Evolutionary conservation across 2,329 filamentous ascomycete genomes (phyloP).

Genomic region (Xylariaceae sp.): DNA sequence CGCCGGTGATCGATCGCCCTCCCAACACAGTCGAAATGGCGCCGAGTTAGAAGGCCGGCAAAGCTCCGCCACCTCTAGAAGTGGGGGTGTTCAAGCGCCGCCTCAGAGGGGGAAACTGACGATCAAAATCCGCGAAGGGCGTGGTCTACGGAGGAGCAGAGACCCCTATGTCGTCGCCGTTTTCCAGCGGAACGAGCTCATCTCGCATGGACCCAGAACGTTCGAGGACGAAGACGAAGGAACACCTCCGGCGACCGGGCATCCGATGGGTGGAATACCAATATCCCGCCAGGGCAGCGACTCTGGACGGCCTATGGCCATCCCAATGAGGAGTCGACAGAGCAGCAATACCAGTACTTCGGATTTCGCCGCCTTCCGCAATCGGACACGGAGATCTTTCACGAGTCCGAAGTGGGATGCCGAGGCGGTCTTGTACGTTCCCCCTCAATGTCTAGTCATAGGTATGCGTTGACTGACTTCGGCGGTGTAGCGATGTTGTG

Average conservation of each 20-base stretch:
- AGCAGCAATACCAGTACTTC: constrained; percentile 87
- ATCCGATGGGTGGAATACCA: constrained; percentile 46
- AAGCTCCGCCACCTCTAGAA: constrained; percentile 43
- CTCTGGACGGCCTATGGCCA: constrained; percentile 80
- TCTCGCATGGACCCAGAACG: constrained; percentile 75
- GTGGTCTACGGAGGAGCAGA: constrained; percentile 72
- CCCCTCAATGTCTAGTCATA: neutral
- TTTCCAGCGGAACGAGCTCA: constrained; percentile 94
- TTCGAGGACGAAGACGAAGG: constrained; percentile 57
- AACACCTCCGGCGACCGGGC: constrained; percentile 40
- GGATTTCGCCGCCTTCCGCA: constrained; percentile 57
- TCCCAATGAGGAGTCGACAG: constrained; percentile 93
- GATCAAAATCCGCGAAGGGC: constrained; percentile 81
- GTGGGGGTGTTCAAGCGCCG: constrained; percentile 55
- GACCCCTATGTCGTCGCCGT: constrained; percentile 96
- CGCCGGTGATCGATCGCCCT: constrained; percentile 32
- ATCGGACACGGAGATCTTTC: constrained; percentile 53
- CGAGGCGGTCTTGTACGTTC: constrained; percentile 89
- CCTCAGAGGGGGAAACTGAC: constrained; percentile 80
- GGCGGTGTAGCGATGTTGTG: constrained; percentile 72
- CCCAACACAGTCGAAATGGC: constrained; percentile 33
- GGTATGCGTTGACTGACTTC: constrained; percentile 12
- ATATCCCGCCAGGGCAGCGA: constrained; percentile 72
- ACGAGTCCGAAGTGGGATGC: constrained; percentile 94
- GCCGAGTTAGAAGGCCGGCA: constrained; percentile 46